phyloP scores from a whole-genome alignment of 805 yeast species.

The Candida piceae region DNA sequence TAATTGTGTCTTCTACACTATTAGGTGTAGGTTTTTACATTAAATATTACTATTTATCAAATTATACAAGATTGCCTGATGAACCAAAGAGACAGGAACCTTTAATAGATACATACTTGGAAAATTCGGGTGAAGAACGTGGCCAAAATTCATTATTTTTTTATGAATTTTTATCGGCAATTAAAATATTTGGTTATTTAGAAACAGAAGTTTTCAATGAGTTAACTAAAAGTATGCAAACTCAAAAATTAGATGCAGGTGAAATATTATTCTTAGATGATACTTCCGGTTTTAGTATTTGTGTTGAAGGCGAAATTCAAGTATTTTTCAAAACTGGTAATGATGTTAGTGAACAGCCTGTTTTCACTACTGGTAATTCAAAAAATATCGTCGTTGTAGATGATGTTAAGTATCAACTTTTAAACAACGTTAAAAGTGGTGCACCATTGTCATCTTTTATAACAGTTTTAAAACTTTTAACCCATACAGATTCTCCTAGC shows the following conservation, averaged over 20 bases:
- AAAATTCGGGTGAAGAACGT: constrained; percentile 31
- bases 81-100: constrained; percentile 41
- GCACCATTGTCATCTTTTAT: constrained; percentile 81
- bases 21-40: constrained; percentile 38
- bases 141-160: constrained; percentile 38
- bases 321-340: constrained; percentile 57
- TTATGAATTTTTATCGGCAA: constrained; percentile 86
- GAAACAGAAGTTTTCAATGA: constrained; percentile 91
- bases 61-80: constrained; percentile 52
- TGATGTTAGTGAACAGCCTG: constrained; percentile 16
- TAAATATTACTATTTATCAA: constrained; percentile 58
- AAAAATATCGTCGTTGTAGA: constrained; percentile 45
- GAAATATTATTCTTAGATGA: constrained; percentile 71
- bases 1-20: constrained; percentile 28
- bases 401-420: constrained; percentile 60
- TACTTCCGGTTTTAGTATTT: constrained; percentile 76
- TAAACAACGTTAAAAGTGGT: constrained; percentile 79
- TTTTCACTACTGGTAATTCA: constrained; percentile 27
- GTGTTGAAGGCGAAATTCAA: constrained; percentile 86
- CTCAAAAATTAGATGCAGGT: constrained; percentile 72
- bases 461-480: constrained; percentile 69
- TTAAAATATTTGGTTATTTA: constrained; percentile 88
- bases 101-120: constrained; percentile 41
- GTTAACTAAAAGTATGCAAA: constrained; percentile 84
- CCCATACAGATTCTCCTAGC: constrained; percentile 9